Evolutionary conservation across 176 grass and related monocot genomes (phyloP).

Genomic region (Alopecurus myosuroides): DNA sequence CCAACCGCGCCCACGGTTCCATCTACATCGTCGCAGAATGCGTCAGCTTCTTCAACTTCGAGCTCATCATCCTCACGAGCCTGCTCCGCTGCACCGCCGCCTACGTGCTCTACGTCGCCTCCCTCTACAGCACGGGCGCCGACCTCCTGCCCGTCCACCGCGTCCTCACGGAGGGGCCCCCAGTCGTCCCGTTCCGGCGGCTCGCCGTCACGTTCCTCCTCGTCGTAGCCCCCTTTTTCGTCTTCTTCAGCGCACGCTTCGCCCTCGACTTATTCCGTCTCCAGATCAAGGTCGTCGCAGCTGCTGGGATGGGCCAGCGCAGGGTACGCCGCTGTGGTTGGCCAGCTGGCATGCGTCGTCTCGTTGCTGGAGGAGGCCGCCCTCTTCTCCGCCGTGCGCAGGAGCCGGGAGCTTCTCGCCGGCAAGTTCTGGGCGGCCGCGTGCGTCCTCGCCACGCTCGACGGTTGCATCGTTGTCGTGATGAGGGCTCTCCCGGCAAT

Average conservation of each 20-base stretch:
- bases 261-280: neutral
- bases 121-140: neutral
- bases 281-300: neutral
- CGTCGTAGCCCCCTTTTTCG: neutral
- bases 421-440: neutral
- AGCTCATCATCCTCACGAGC: too few species aligned
- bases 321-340: neutral
- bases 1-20: neutral
- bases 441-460: neutral
- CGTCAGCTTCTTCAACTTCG: too few species aligned
- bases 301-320: neutral
- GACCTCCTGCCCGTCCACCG: neutral
- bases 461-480: neutral
- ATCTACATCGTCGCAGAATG: too few species aligned
- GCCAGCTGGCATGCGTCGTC: neutral
- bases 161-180: neutral
- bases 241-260: neutral
- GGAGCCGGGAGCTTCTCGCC: neutral
- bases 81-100: neutral
- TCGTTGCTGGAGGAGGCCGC: neutral
- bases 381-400: neutral
- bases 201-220: neutral
- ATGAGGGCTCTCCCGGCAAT: neutral
- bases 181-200: neutral
- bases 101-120: neutral